Base-by-base conservation (phyloP, 805 yeast genomes). In the Myxozyma udenii region DNA sequence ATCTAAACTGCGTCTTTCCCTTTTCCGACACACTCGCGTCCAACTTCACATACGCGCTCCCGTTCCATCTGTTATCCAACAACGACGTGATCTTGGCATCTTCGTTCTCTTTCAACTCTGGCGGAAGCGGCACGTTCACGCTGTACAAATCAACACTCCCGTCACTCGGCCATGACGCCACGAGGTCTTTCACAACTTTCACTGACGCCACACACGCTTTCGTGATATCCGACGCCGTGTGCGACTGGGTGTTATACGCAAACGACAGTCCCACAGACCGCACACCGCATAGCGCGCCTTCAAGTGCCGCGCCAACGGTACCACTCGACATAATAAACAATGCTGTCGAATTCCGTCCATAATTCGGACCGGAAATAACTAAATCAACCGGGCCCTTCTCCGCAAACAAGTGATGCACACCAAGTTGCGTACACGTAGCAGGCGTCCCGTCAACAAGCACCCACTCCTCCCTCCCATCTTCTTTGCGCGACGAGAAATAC, bases 221-320 rank as follows among this genome's bases (percentile, higher is more conserved):
- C 11, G 69, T 69, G 50, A 88, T 65, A 7, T 78, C 69, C 16
- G 69, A 68, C 36, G 74, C 71, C 51, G 77, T 74, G n/a, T 83
- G 82, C 18, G 71, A 67, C 41, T 77, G 69, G 24, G 72, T 67
- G 35, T 76, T 74, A 64, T 84, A 93, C n/a, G 95, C 93, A 74
- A 81, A 91, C 33, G 95, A 85, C 30, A 93, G 63, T 1, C 95
- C 97, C 57, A 93, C 76, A 3, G 96, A 73, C 59, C 75, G 82
- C 14, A 69, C 71, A 26, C 81, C 79, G 39, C 64, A 61, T 48
- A 90, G 78, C 1, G 85, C 86, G 1, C 90, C 95, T 70, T 93
- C 98, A 88, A 90, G 79, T 0, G 97, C 93, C 2, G 96, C 98
- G 23, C 98, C 98, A 16, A 93, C 84, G 1, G 98, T 93, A 12